Base-by-base conservation (phyloP, 1,284 basidiomycete genomes). In the Cerioporus squamosus region DNA sequence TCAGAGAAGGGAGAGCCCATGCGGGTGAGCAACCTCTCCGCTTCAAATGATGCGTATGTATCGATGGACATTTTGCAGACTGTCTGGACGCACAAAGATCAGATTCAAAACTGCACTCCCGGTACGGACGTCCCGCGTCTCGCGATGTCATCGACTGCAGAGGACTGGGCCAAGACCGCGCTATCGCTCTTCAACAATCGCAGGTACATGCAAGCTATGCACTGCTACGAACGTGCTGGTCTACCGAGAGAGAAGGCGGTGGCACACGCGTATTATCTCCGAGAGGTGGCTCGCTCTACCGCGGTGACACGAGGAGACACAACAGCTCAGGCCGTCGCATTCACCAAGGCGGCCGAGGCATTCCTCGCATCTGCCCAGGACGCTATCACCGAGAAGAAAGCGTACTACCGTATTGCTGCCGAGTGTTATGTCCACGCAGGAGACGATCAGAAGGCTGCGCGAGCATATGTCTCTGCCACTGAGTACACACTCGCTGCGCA, bases 221-320 rank as follows among this genome's bases (percentile, higher is more conserved):
- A 84, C 52, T 86, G 85, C 58, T 91, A 83, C 57, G 77, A 82
- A 52, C 79, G 83, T 20, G 88, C 89, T 3, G 70, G 60, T 1
- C 67, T 77, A 33, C 70, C 63, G 0, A 75, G 77, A 12, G 78
- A 86, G 66, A 77, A 70, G 3, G 75, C 72, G 2, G 77, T 89
- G 7, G 75, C 81, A 0, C 53, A 74, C 3, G 81, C 82, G 0
- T 84, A 78, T 61, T 67, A 74, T 18, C 72, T 79, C 8, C 75
- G 83, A 42, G 74, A 80, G 56, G 55, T 70, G 5, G 81, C 80
- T 15, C 70, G 72, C 8, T 39, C 50, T 6, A 66, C 63, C 6
- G 44, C 59, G 15, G 39, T 46, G 2, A 47, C 42, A 9, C 38
- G 44, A 1, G n/a, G 31, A 5, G 33, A 3, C 26, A 17, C 10